These are phyloP conservation scores for Pythium aphanidermatum DNA, from an alignment of 352 stramenopile species.

Conservation along the genomic window DNA sequence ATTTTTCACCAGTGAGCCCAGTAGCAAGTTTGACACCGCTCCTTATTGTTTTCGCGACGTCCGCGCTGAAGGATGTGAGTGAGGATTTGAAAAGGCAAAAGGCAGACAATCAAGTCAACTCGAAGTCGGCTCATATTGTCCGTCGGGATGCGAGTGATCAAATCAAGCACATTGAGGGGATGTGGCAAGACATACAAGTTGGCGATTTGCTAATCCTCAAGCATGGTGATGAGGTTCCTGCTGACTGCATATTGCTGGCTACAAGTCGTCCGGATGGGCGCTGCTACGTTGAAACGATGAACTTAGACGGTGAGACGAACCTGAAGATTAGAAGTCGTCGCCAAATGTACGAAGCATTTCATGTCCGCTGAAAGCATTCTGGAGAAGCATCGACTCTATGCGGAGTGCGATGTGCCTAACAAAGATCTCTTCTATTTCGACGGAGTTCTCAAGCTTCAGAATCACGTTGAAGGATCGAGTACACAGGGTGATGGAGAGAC, in stretches of 20 bases:
- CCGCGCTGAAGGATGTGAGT: conserved; percentile 79
- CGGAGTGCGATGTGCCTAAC: conserved; percentile 77
- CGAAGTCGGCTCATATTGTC: conserved; percentile 67
- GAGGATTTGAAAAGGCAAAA: conserved; percentile 80
- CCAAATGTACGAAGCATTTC: conserved; percentile 73
- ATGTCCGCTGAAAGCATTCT: conserved; percentile 67
- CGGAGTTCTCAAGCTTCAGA: conserved; percentile 43
- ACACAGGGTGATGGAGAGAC: not conserved
- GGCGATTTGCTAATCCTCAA: conserved; percentile 80
- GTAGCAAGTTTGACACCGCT: conserved; percentile 79
- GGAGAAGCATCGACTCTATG: conserved; percentile 52
- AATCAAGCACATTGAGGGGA: conserved; percentile 63
- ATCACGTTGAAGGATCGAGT: conserved; percentile 14
- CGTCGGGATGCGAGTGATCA: conserved; percentile 43
- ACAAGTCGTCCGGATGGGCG: conserved; percentile 68
- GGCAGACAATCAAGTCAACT: conserved; percentile 72
- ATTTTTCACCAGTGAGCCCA: conserved; percentile 80
- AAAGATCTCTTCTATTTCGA: conserved; percentile 88
- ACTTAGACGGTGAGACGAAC: conserved; percentile 86
- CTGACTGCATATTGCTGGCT: conserved; percentile 74
- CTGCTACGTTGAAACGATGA: conserved; percentile 84
- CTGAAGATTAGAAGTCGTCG: conserved; percentile 82
- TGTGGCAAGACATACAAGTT: conserved; percentile 82
- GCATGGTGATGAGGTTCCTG: conserved; percentile 74
- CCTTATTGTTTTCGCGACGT: conserved; percentile 87